These are phyloP conservation scores for Nematocida sp. DNA, from an alignment of 371 early-diverging fungal genomes.

Conservation along the genomic window DNA sequence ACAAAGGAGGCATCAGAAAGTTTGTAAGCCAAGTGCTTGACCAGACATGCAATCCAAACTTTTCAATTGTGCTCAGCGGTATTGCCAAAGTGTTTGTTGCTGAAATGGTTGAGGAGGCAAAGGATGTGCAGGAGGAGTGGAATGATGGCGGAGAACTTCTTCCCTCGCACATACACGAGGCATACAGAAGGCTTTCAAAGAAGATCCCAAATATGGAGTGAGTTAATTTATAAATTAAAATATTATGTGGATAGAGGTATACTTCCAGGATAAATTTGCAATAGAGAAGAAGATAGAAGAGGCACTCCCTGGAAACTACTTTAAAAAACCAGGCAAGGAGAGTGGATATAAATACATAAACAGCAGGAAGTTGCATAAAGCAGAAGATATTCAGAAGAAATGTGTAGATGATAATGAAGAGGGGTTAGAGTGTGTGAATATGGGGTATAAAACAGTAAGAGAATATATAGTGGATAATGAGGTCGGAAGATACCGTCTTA, in stretches of 20 bases:
- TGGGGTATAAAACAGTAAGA: background rate
- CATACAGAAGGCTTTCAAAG: conserved; percentile 77
- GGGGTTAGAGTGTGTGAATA: background rate
- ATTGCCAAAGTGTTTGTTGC: conserved; percentile 89
- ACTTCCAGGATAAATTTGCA: background rate
- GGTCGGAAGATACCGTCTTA: conserved; percentile 39
- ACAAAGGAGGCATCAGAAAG: conserved; percentile 78
- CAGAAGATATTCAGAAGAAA: background rate
- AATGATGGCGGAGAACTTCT: conserved; percentile 71
- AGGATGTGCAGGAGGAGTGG: conserved; percentile 64
- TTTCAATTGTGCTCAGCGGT: conserved; percentile 84
- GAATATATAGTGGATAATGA: conserved; percentile 19
- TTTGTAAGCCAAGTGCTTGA: conserved; percentile 73
- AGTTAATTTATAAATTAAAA: conserved; percentile 19
- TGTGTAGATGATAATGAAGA: background rate
- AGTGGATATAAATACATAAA: conserved; percentile 8
- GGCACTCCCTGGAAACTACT: background rate
- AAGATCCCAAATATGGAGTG: conserved; percentile 69
- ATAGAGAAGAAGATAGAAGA: conserved; percentile 48
- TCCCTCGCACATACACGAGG: conserved; percentile 83
- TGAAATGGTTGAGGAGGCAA: conserved; percentile 82
- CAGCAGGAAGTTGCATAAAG: conserved; percentile 1
- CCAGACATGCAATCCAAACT: conserved; percentile 78
- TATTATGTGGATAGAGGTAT: conserved; percentile 53
- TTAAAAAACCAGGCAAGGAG: background rate